phyloP scores from a whole-genome alignment of 345 rosid genomes.

The Odontarrhena argentea region DNA sequence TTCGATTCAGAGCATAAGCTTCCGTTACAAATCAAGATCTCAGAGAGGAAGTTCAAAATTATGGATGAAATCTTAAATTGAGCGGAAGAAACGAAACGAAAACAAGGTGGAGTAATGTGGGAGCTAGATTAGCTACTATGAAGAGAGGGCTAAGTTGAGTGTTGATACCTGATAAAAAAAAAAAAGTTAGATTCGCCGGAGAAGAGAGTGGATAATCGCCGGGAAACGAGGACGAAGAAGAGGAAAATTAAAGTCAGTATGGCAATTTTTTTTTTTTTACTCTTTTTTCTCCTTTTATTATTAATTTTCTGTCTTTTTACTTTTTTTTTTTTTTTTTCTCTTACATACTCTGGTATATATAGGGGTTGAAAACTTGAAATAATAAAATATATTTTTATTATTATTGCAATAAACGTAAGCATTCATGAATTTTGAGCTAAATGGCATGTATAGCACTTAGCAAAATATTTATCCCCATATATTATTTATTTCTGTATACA shows the following conservation, averaged over 20 bases:
- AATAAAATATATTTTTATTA: too few species aligned
- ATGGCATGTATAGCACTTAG: too few species aligned
- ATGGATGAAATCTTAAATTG: neutral
- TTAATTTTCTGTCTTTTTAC: too few species aligned
- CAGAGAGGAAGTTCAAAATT: conserved; percentile 1
- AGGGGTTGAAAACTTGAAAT: too few species aligned
- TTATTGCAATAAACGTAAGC: too few species aligned
- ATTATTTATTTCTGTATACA: too few species aligned
- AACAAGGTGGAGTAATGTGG: neutral
- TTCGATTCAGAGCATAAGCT: conserved; percentile 5
- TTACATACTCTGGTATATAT: too few species aligned
- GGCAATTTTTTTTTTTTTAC: neutral
- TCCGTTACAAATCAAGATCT: neutral
- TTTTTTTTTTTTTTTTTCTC: too few species aligned
- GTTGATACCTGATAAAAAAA: neutral
- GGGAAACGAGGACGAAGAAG: neutral
- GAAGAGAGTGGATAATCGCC: neutral
- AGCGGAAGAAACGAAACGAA: neutral
- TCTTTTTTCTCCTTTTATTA: neutral
- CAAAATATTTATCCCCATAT: too few species aligned
- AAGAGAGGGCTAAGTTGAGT: too few species aligned
- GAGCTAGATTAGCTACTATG: neutral
- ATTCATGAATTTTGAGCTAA: too few species aligned
- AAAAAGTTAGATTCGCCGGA: neutral
- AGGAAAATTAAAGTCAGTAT: neutral